Conservation (phyloP, 495 filamentous ascomycete species). For the Xylaria cubensis region DNA sequence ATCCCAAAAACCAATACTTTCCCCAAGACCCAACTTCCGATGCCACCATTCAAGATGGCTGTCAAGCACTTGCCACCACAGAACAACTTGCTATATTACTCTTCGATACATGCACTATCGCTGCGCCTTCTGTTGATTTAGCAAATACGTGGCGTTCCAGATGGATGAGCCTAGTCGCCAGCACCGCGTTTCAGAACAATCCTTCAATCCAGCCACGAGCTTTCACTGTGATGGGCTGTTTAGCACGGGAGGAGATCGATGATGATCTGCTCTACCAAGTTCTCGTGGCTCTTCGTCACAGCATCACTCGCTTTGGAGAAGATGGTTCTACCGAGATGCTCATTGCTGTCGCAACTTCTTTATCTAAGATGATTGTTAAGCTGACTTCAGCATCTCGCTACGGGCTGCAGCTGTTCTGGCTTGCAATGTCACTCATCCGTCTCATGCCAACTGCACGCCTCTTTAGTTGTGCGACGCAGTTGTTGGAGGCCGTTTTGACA, state of each 20-base stretch:
- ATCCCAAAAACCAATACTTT: constrained; percentile 57
- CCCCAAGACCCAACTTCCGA: constrained; percentile 52
- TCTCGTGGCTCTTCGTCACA: constrained; percentile 66
- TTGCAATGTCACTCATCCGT: constrained; percentile 68
- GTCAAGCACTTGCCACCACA: constrained; percentile 55
- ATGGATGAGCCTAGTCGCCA: constrained; percentile 74
- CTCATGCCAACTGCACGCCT: constrained; percentile 60
- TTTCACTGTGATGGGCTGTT: constrained; percentile 72
- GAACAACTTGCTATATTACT: constrained; percentile 62
- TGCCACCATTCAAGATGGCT: constrained; percentile 54
- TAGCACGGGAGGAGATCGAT: constrained; percentile 70
- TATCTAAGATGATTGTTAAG: constrained; percentile 74
- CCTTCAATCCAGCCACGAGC: constrained; percentile 71
- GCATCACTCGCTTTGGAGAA: constrained; percentile 64
- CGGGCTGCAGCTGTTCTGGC: constrained; percentile 71
- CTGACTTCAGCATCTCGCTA: constrained; percentile 67
- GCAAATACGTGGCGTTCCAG: constrained; percentile 73
- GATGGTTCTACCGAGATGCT: constrained; percentile 69
- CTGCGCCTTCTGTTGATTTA: constrained; percentile 66
- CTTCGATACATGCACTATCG: constrained; percentile 66
- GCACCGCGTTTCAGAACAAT: constrained; percentile 74
- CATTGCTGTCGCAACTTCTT: constrained; percentile 65
- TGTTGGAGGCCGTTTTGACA: constrained; percentile 66
- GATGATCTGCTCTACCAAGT: constrained; percentile 74
- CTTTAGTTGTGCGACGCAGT: constrained; percentile 67